Evolutionary conservation across 1,139 yeast species (phyloP), one percentile per base, ranked within the genome.

Genomic region (Nakaseomyces nivariensis): DNA sequence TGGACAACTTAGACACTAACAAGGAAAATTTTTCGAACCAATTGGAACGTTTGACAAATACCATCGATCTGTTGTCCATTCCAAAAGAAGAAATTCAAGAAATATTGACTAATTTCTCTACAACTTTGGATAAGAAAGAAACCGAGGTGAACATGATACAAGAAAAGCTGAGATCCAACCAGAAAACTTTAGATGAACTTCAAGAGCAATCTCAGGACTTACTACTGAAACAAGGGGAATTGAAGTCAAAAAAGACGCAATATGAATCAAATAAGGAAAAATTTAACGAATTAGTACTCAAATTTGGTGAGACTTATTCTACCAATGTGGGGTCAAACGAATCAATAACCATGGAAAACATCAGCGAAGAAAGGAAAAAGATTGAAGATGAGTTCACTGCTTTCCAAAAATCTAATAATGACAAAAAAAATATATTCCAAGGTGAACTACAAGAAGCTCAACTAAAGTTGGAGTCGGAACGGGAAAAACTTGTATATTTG

Each of bases 161-260:
- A 63, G 46, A 47, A 1, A 48, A 56, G 24, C 52, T 56, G 1
- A 36, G 32, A 10, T 11, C 45, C 6, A 8, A 73, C 5, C 63
- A 62, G 10, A 31, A 38, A 0, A 45, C 52, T 11, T 53, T 55
- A 2, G 43, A 49, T 0, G 48, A 55, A 0, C 52, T 64, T 4
- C 58, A 54, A 25, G 36, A 36, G 0, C 56, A 59, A n/a, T 72
- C 74, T 49, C 76, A 77, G 54, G 64, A 64, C 1, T 62, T 72
- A 24, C 73, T 77, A 6, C 69, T 80, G 33, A 61, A 71, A 45
- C 80, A 80, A 55, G 95, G 94, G 3, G 76, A 79, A 46, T 67
- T 82, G 47, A 72, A 71, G 49, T 77, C 81, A 0, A 74, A 76
- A 42, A 72, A 72, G 46, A 69, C 68, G 3, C 69, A 68, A 5